phyloP scores from a whole-genome alignment of 2,329 filamentous ascomycete species.

The Gliomastix tumulicola region DNA sequence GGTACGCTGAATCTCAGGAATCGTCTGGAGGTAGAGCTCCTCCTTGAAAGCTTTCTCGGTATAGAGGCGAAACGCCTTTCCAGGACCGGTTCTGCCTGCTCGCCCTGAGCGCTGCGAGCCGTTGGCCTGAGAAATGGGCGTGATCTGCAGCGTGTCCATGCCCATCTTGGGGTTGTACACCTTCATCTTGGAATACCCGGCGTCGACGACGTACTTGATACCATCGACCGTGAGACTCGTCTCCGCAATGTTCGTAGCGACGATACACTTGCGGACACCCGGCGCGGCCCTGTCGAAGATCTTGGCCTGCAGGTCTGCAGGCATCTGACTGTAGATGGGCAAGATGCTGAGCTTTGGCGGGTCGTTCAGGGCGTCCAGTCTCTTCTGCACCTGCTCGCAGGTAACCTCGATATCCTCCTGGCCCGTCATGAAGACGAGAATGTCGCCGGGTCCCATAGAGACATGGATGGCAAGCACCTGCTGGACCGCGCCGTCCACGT shows the following conservation, averaged over 20 bases:
- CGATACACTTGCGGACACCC: conserved; percentile 93
- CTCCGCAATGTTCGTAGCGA: conserved; percentile 97
- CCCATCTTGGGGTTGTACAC: conserved; percentile 99
- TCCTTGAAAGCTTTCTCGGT: conserved; percentile 94
- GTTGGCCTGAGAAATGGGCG: conserved; percentile 95
- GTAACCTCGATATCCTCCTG: conserved; percentile 98
- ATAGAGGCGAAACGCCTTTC: conserved; percentile 89
- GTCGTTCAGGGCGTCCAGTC: conserved; percentile 83
- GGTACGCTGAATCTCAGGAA: conserved; percentile 94
- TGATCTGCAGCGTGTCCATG: conserved; percentile 98
- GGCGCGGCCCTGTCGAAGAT: conserved; percentile 91
- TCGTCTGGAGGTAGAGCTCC: conserved; percentile 93
- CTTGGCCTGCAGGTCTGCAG: conserved; percentile 92
- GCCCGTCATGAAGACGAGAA: conserved; percentile 98
- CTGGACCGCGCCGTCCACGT: conserved; percentile 94
- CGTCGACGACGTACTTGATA: conserved; percentile 98
- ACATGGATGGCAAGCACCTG: conserved; percentile 95
- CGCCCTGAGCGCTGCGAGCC: conserved; percentile 88
- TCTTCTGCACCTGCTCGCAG: conserved; percentile 84
- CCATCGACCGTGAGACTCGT: conserved; percentile 97
- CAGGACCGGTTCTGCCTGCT: conserved; percentile 88
- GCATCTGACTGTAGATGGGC: conserved; percentile 99
- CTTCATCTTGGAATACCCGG: conserved; percentile 94
- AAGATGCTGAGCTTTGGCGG: conserved; percentile 91
- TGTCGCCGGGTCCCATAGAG: conserved; percentile 87